Evolutionary conservation across 2,329 filamentous ascomycete species (phyloP).

Genomic region (Sphaceloma murrayae): DNA sequence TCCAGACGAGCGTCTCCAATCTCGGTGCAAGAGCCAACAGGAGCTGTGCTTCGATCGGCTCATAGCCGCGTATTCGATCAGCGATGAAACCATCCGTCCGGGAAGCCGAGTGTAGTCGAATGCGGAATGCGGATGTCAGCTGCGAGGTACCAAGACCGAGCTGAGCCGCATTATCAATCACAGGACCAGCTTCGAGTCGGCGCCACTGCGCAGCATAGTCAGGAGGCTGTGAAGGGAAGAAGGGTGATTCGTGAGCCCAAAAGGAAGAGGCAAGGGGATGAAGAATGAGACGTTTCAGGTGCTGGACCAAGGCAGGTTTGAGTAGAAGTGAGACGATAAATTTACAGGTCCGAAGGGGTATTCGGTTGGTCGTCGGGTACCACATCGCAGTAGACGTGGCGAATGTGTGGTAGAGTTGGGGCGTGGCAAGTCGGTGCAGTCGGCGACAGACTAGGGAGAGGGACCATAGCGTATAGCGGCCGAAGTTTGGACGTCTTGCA

Average conservation of each 20-base stretch:
- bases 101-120: slow-evolving; percentile 1
- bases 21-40: not conserved
- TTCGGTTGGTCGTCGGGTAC: slow-evolving; percentile 7
- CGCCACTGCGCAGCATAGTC: not conserved
- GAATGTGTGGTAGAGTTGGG: slow-evolving; percentile 8
- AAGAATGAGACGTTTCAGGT: not conserved
- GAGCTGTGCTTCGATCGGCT: slow-evolving; percentile 6
- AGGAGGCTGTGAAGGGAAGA: slow-evolving; percentile 4
- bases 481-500: not conserved
- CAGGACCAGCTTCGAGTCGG: not conserved
- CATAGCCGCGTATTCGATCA: slow-evolving; percentile 7
- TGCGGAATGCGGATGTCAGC: slow-evolving; percentile 1
- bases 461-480: not conserved
- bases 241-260: slow-evolving; percentile 8
- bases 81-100: slow-evolving; percentile 1
- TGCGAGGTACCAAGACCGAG: not conserved
- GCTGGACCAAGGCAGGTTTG: not conserved
- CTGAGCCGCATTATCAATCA: slow-evolving; percentile 1
- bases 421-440: slow-evolving; percentile 1
- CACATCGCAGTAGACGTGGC: slow-evolving; percentile 9
- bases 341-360: slow-evolving; percentile 4
- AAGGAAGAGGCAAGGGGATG: slow-evolving; percentile 2
- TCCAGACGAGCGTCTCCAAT: slow-evolving; percentile 1
- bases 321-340: slow-evolving; percentile 1
- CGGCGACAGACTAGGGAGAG: not conserved